These are phyloP conservation scores for Rubroboletus pulcherrimus DNA, from an alignment of 768 basidiomycete species.

Conservation along the genomic window DNA sequence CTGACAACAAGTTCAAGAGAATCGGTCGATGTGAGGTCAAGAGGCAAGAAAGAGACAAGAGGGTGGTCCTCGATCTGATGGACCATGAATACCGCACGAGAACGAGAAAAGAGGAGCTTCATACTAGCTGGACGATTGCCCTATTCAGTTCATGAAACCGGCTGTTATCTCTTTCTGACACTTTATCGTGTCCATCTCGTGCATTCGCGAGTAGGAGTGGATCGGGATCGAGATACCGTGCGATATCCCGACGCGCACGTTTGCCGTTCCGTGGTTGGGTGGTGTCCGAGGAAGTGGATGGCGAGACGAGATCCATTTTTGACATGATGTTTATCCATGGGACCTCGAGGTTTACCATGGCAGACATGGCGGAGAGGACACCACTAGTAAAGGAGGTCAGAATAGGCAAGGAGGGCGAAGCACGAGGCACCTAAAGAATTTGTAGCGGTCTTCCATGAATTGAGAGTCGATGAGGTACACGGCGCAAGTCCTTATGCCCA, in stretches of 20 bases:
- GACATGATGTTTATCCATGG: slow-evolving; percentile 99
- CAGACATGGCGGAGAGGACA: slow-evolving; percentile 96
- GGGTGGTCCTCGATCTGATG: slow-evolving; percentile 96
- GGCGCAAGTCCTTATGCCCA: slow-evolving; percentile 84
- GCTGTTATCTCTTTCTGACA: slow-evolving; percentile 54
- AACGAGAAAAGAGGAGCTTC: slow-evolving; percentile 24
- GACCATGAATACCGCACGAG: not conserved
- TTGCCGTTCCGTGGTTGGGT: slow-evolving; percentile 68
- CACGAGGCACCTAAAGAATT: slow-evolving; percentile 79
- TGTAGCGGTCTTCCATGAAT: slow-evolving; percentile 99
- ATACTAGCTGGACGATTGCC: slow-evolving; percentile 90
- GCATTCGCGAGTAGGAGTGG: slow-evolving; percentile 75
- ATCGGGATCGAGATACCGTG: slow-evolving; percentile 95
- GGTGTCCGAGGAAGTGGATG: slow-evolving; percentile 28
- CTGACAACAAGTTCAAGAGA: slow-evolving; percentile 88
- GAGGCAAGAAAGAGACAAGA: slow-evolving; percentile 91
- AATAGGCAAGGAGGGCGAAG: not conserved
- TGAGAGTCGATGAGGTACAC: slow-evolving; percentile 95
- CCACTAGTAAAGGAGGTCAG: slow-evolving; percentile 49
- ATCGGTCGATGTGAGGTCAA: slow-evolving; percentile 87
- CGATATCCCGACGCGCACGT: slow-evolving; percentile 73
- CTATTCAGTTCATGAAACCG: slow-evolving; percentile 92
- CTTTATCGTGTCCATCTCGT: slow-evolving; percentile 43
- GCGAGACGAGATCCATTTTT: slow-evolving; percentile 95
- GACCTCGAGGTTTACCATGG: slow-evolving; percentile 96